A percentile compares a stretch with the other conserved stretches of the same genome.
Evolutionary conservation across 2,329 filamentous ascomycete genomes (phyloP).

Genomic region (Cercospora janseana): DNA sequence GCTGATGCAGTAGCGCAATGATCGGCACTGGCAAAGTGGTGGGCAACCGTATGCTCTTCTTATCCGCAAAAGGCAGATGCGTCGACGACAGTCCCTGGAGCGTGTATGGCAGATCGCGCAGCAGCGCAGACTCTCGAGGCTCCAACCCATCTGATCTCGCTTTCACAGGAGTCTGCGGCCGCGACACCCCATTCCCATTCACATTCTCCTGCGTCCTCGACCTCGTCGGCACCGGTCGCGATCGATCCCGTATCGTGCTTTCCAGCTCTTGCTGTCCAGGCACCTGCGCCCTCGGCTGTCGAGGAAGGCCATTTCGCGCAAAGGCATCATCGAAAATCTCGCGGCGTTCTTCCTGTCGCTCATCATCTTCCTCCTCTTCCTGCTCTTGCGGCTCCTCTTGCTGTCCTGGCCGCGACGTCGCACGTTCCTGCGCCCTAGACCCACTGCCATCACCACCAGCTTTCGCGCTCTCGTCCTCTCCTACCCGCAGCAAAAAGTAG

Average conservation of each 20-base stretch:
- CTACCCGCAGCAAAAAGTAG: conserved; percentile 79
- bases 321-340: conserved; percentile 49
- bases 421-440: conserved; percentile 11
- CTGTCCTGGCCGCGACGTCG: conserved; percentile 9
- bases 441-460: conserved; percentile 1
- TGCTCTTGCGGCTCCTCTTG: conserved; percentile 17
- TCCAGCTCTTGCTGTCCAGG: conserved; percentile 27
- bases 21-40: conserved; percentile 77
- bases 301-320: conserved; percentile 45
- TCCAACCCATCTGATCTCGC: conserved; percentile 14
- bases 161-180: conserved; percentile 14
- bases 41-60: conserved; percentile 71
- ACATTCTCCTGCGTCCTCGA: conserved; percentile 22
- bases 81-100: conserved; percentile 88
- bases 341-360: conserved; percentile 25
- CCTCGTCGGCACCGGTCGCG: conserved; percentile 26
- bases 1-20: conserved; percentile 78
- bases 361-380: conserved; percentile 21
- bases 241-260: conserved; percentile 23
- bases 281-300: conserved; percentile 36
- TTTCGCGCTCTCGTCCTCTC: conserved; percentile 45
- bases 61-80: conserved; percentile 71
- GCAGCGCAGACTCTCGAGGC: conserved; percentile 45
- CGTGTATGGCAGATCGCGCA: conserved; percentile 80
- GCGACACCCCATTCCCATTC: conserved; percentile 11